Evolutionary conservation across 352 stramenopile species (phyloP).

Genomic region (Globisporangium barbulae): DNA sequence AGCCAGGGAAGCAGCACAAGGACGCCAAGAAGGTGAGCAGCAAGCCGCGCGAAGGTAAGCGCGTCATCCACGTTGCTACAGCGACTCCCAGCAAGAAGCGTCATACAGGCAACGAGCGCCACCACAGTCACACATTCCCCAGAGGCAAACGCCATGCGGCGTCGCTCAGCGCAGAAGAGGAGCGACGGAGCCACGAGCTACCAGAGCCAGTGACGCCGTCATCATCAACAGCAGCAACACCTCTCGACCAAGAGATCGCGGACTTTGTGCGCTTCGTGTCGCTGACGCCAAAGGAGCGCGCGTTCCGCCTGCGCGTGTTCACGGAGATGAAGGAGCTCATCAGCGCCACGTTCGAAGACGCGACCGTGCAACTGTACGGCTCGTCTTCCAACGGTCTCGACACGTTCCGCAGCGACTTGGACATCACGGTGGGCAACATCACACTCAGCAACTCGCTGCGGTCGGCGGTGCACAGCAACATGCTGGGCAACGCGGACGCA

Average conservation of each 20-base stretch:
- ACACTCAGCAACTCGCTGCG: slow-evolving; percentile 22
- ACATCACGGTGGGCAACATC: slow-evolving; percentile 68
- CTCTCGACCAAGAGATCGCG: slow-evolving; percentile 43
- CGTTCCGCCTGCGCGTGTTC: slow-evolving; percentile 37
- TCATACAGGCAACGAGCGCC: neutral
- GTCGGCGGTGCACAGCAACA: slow-evolving; percentile 10
- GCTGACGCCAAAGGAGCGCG: slow-evolving; percentile 39
- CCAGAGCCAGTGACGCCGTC: neutral
- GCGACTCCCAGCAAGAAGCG: slow-evolving; percentile 4
- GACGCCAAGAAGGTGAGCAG: slow-evolving; percentile 14
- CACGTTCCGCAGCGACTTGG: slow-evolving; percentile 73
- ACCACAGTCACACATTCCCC: neutral
- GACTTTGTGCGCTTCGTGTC: slow-evolving; percentile 41
- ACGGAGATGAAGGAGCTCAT: slow-evolving; percentile 46
- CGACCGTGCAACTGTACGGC: slow-evolving; percentile 58
- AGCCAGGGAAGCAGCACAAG: slow-evolving; percentile 1
- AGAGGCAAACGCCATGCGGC: neutral
- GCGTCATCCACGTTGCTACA: neutral
- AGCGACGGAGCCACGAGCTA: neutral
- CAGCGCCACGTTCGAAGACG: slow-evolving; percentile 30
- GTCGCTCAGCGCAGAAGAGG: neutral
- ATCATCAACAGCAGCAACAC: neutral
- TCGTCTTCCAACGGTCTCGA: slow-evolving; percentile 69
- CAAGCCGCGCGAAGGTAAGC: slow-evolving; percentile 9
- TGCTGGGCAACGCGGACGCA: neutral